phyloP scores from a whole-genome alignment of 352 stramenopile genomes.

The Phytopythium helicoides region DNA sequence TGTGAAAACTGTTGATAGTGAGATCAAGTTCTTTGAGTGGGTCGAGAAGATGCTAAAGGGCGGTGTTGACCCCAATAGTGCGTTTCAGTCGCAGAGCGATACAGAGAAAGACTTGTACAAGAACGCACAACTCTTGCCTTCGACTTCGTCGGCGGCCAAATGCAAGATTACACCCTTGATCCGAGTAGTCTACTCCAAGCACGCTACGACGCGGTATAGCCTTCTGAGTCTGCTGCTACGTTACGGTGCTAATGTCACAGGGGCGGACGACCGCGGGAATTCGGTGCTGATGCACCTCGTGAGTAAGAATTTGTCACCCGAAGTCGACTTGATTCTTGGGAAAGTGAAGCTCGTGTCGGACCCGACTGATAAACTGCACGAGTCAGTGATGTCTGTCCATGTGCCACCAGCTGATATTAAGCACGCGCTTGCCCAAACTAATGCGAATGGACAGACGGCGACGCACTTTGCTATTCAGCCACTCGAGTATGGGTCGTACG shows the following conservation, averaged over 20 bases:
- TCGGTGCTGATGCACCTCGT: slow-evolving; percentile 63
- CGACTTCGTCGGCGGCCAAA: background rate
- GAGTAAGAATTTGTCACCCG: slow-evolving; percentile 39
- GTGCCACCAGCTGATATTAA: slow-evolving; percentile 42
- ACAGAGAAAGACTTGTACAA: slow-evolving; percentile 31
- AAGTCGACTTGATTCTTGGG: slow-evolving; percentile 45
- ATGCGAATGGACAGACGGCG: slow-evolving; percentile 38
- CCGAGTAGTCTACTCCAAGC: slow-evolving; percentile 35
- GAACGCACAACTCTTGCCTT: slow-evolving; percentile 30
- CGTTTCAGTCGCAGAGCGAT: slow-evolving; percentile 30
- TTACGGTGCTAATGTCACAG: slow-evolving; percentile 53
- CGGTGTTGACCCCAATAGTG: slow-evolving; percentile 42
- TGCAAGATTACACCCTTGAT: slow-evolving; percentile 41
- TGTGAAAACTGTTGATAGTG: slow-evolving; percentile 20
- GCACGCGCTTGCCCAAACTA: slow-evolving; percentile 33
- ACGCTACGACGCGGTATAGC: slow-evolving; percentile 26
- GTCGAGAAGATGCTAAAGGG: slow-evolving; percentile 55
- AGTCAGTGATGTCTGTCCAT: slow-evolving; percentile 39
- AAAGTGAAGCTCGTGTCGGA: slow-evolving; percentile 41
- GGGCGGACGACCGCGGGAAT: slow-evolving; percentile 49
- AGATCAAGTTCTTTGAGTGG: slow-evolving; percentile 28
- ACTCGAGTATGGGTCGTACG: slow-evolving; percentile 56
- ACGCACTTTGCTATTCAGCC: slow-evolving; percentile 66
- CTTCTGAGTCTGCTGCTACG: slow-evolving; percentile 49
- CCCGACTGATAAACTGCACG: slow-evolving; percentile 23